Percentiles rank a stretch among this genome's conserved stretches.
Conservation (phyloP, 2,329 filamentous ascomycete species). For the Exophiala sideris region DNA sequence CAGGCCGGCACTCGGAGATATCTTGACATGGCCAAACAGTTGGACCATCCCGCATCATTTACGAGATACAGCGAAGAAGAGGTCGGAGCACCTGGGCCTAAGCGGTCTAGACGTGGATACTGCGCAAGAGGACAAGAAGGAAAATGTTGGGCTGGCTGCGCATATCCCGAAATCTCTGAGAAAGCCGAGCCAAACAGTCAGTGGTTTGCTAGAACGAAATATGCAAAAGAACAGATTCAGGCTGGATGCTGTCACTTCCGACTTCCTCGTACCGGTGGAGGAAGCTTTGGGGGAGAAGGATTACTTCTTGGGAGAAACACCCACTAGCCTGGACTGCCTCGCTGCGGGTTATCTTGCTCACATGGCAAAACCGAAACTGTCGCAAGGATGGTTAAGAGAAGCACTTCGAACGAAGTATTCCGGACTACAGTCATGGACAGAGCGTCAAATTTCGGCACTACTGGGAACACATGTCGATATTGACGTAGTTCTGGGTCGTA, state of each 20-base stretch:
- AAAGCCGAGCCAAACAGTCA: conserved; percentile 57
- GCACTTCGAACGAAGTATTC: conserved; percentile 52
- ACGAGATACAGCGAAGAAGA: conserved; percentile 65
- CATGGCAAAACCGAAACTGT: conserved; percentile 62
- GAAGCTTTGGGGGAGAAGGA: conserved; percentile 56
- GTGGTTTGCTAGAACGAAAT: conserved; percentile 60
- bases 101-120: conserved; percentile 63
- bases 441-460: conserved; percentile 37
- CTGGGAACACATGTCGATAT: conserved; percentile 36
- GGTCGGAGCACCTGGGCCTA: conserved; percentile 68
- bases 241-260: conserved; percentile 67
- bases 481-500: conserved; percentile 1
- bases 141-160: conserved; percentile 34
- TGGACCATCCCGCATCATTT: conserved; percentile 77
- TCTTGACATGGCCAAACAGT: conserved; percentile 82
- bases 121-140: conserved; percentile 37
- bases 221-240: conserved; percentile 72
- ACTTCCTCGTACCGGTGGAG: conserved; percentile 69
- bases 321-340: conserved; percentile 72
- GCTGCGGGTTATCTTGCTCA: conserved; percentile 75
- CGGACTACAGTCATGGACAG: conserved; percentile 44
- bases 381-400: conserved; percentile 61
- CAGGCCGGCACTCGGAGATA: conserved; percentile 72
- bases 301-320: conserved; percentile 52
- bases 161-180: conserved; percentile 49